Base-by-base conservation (phyloP, 805 yeast species). In the Maudiozyma saulgeensis region DNA sequence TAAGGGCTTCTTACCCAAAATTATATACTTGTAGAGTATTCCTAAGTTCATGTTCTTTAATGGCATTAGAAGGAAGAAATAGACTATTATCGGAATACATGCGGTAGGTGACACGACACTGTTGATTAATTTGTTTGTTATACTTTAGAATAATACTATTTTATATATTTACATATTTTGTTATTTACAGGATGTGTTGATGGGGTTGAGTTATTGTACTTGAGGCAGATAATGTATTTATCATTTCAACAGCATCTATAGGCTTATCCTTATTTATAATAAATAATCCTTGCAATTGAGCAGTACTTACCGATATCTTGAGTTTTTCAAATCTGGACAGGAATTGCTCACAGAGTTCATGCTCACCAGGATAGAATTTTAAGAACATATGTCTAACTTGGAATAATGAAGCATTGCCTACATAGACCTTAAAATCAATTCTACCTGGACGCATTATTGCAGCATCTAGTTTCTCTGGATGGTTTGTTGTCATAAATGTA, bases 401-500 rank as follows among this genome's bases (percentile, higher is more conserved):
- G 61, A 76, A 75, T 41, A 78, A 79, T 0, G 91, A 75, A n/a
- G 98, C 98, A 65, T 91, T 87, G 56, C 86, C 93, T 39, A 93
- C 78, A 59, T 82, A 71, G 19, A 81, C 83, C 68, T 88, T 87
- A 66, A 75, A 81, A 63, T 93, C 99, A 32, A 93, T 83, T 67
- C 99, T 76, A 2, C 99, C 99, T 0, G 99, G 99, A 55, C 99
- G 76, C 64, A 93, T 70, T 42, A 93, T 75, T 0, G 99, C 99
- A 1, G 96, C 88, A 60, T 93, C 99, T 38, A 93, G 72, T 54
- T 80, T 80, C 54, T 93, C 98, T 0, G 97, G 96, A 62, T 93
- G 99, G 67, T 93, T 93, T 19, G 99, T 91, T 19, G 99, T 93
- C 99, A 93, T 93, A 67, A 93, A 93, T 0, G 97, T 91, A 34